phyloP scores from a whole-genome alignment of 2,329 filamentous ascomycete genomes.

The Huntiella abstrusa region DNA sequence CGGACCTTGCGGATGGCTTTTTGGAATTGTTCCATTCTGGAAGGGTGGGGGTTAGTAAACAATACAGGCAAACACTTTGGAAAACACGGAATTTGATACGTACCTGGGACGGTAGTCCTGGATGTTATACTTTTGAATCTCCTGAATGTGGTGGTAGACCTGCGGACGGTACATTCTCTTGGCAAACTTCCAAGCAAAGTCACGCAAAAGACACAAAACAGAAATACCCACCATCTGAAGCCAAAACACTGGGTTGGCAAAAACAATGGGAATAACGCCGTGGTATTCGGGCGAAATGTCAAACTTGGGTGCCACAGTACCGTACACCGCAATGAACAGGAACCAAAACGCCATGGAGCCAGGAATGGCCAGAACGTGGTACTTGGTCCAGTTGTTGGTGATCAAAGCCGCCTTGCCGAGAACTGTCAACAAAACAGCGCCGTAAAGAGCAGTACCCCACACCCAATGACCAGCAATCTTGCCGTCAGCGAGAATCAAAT shows the following conservation, averaged over 20 bases:
- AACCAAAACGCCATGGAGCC: constrained; percentile 87
- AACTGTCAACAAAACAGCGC: constrained; percentile 78
- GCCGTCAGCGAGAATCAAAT: constrained; percentile 62
- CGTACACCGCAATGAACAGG: constrained; percentile 74
- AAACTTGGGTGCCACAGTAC: constrained; percentile 64
- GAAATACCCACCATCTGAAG: constrained; percentile 70
- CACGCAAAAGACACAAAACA: constrained; percentile 62
- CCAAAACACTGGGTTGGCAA: constrained; percentile 74
- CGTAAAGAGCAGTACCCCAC: constrained; percentile 92
- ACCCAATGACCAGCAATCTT: constrained; percentile 86
- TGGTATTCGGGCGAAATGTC: constrained; percentile 68
- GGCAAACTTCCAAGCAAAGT: constrained; percentile 92
- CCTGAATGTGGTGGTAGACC: constrained; percentile 94
- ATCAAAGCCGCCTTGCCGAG: constrained; percentile 87
- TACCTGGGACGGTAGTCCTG: constrained; percentile 94
- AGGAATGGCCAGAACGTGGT: constrained; percentile 85
- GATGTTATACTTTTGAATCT: constrained; percentile 99
- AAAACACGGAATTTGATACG: constrained; percentile 16
- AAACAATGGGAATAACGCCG: constrained; percentile 65
- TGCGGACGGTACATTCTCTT: constrained; percentile 96
- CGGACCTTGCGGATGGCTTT: constrained; percentile 97
- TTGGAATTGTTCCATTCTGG: constrained; percentile 97
- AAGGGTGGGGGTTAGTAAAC: neutral
- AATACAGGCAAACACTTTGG: constrained; percentile 10
- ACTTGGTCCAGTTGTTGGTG: constrained; percentile 98